phyloP scores from a whole-genome alignment of 805 yeast species.

The Saitoella complicata region DNA sequence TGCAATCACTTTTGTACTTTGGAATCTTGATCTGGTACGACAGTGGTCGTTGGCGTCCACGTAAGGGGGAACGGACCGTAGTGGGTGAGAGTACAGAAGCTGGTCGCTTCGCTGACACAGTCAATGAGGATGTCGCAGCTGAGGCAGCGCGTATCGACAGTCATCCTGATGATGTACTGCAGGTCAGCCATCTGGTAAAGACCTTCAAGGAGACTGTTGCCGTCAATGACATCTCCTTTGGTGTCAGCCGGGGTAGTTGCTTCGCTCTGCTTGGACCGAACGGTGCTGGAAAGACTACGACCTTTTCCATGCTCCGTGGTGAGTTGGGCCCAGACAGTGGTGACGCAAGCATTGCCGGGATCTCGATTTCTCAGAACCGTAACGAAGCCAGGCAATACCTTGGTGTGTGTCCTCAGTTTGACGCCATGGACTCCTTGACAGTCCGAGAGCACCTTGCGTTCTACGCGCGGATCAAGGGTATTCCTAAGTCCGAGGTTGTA shows the following conservation, averaged over 20 bases:
- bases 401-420: constrained; percentile 26
- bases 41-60: constrained; percentile 18
- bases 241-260: constrained; percentile 20
- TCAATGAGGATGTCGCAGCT: constrained; percentile 11
- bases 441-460: constrained; percentile 20
- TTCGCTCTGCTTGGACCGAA: constrained; percentile 24
- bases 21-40: constrained; percentile 21
- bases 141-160: constrained; percentile 16
- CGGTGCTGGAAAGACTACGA: constrained; percentile 25
- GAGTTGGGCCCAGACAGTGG: constrained; percentile 19
- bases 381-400: constrained; percentile 19
- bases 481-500: constrained; percentile 12
- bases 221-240: constrained; percentile 22
- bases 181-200: constrained; percentile 18
- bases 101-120: constrained; percentile 6
- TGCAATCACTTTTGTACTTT: constrained; percentile 16
- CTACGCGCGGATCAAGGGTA: constrained; percentile 21
- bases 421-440: constrained; percentile 23
- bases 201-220: constrained; percentile 16
- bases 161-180: constrained; percentile 16
- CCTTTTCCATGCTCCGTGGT: constrained; percentile 24
- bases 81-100: constrained; percentile 8
- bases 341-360: constrained; percentile 18
- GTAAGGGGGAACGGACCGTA: constrained; percentile 4
- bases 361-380: constrained; percentile 15